These are phyloP conservation scores for Leptographium galeiforme DNA, from an alignment of 2,329 filamentous ascomycete genomes.

Conservation along the genomic window DNA sequence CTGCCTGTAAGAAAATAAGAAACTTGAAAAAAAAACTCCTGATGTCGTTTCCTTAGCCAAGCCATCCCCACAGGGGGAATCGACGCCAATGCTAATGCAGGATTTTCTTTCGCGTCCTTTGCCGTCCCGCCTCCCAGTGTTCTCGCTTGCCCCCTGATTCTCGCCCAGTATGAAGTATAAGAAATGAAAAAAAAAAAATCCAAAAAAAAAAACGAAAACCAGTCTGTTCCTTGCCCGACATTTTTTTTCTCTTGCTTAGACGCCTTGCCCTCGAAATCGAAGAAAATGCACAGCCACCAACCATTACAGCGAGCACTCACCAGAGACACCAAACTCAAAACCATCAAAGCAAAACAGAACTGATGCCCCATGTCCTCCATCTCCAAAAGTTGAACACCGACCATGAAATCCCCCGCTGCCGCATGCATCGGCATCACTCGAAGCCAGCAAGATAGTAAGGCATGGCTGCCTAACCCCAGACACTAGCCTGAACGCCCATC, in stretches of 20 bases:
- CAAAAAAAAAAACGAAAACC: neutral
- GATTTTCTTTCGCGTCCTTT: constrained; percentile 3
- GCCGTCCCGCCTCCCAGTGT: neutral
- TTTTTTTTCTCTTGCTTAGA: constrained; percentile 3
- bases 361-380: neutral
- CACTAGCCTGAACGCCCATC: constrained; percentile 78
- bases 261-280: constrained; percentile 2
- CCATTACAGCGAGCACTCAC: neutral
- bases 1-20: neutral
- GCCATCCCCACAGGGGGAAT: constrained; percentile 3
- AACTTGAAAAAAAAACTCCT: constrained; percentile 3
- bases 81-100: constrained; percentile 10
- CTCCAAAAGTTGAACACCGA: neutral
- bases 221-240: neutral
- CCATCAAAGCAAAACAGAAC: neutral
- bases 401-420: neutral
- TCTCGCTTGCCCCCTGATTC: neutral
- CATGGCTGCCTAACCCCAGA: constrained; percentile 59
- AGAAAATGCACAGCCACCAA: constrained; percentile 1
- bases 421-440: neutral
- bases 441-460: neutral
- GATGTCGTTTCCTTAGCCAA: constrained; percentile 5
- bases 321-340: neutral
- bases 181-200: neutral
- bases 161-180: neutral